Evolutionary conservation across 805 yeast genomes (phyloP).

Genomic region (Lachancea nothofagi): DNA sequence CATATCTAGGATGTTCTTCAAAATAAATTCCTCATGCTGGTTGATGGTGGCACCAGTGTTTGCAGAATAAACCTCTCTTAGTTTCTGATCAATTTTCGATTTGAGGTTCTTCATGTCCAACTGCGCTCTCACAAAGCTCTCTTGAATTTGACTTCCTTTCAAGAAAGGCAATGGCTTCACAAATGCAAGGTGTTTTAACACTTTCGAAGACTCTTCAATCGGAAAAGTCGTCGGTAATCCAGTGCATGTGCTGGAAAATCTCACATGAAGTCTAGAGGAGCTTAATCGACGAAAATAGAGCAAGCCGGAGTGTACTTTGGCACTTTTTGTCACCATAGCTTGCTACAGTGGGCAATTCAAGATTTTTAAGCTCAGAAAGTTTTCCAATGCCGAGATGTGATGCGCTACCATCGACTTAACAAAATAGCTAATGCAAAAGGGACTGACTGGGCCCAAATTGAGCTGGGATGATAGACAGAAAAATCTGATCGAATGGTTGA

Average conservation of each 20-base stretch:
- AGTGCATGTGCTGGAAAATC: conserved; percentile 10
- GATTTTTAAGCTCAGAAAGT: no score
- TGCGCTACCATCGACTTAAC: no score
- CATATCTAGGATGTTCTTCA: conserved; percentile 40
- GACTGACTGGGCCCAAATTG: no score
- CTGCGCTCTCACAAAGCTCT: conserved; percentile 48
- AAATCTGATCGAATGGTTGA: conserved; percentile 33
- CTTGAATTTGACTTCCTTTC: conserved; percentile 53
- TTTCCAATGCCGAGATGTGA: neutral
- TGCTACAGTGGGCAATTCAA: neutral
- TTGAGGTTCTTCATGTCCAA: conserved; percentile 52
- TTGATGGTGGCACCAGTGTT: conserved; percentile 33
- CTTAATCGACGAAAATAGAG: no score
- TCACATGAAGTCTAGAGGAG: no score
- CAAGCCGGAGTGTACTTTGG: no score
- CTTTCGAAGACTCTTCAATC: conserved; percentile 30
- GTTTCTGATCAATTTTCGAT: conserved; percentile 41
- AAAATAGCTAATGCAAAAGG: no score
- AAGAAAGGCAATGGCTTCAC: conserved; percentile 36
- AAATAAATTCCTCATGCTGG: conserved; percentile 42
- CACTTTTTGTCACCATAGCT: neutral
- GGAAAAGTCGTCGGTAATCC: conserved; percentile 26
- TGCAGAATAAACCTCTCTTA: conserved; percentile 36
- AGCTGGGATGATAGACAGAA: conserved; percentile 13
- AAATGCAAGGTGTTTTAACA: conserved; percentile 42